phyloP scores from a whole-genome alignment of 2,329 filamentous ascomycete species.

The Penicillium olsonii region DNA sequence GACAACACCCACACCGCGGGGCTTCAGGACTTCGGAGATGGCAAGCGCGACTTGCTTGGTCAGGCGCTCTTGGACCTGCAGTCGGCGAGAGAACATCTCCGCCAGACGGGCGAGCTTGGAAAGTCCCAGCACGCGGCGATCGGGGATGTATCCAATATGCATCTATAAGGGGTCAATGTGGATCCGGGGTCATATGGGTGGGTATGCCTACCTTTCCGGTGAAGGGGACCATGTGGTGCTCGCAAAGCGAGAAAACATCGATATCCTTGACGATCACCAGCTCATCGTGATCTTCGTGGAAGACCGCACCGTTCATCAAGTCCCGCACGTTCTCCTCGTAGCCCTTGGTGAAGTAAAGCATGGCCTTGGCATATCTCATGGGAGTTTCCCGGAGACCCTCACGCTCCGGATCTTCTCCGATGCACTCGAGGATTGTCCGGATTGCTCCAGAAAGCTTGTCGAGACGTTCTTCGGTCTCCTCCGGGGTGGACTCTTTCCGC shows the following conservation, averaged over 20 bases:
- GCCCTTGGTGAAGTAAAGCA: constrained; percentile 94
- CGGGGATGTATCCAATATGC: constrained; percentile 98
- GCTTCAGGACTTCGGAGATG: constrained; percentile 87
- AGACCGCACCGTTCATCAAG: constrained; percentile 90
- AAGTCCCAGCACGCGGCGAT: constrained; percentile 86
- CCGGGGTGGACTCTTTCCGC: constrained; percentile 58
- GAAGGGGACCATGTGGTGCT: constrained; percentile 97
- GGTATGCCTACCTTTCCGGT: constrained; percentile 74
- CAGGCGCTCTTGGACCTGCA: constrained; percentile 94
- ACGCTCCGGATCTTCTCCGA: constrained; percentile 66
- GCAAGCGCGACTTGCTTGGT: constrained; percentile 96
- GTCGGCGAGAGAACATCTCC: constrained; percentile 90
- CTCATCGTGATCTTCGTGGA: constrained; percentile 95
- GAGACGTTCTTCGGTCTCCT: constrained; percentile 59
- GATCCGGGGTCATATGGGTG: neutral
- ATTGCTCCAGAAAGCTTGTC: constrained; percentile 65
- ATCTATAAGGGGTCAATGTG: constrained; percentile 60
- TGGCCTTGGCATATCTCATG: constrained; percentile 87
- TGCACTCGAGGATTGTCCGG: constrained; percentile 64
- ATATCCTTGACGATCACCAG: constrained; percentile 98
- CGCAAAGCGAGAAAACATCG: constrained; percentile 89
- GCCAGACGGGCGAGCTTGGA: constrained; percentile 95
- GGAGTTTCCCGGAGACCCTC: constrained; percentile 69
- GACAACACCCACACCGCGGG: constrained; percentile 92
- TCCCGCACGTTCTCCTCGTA: constrained; percentile 93